Percentiles rank a stretch among this genome's conserved stretches.
These are phyloP conservation scores for Arabis alpina DNA, from an alignment of 345 rosid species.

Conservation along the genomic window DNA sequence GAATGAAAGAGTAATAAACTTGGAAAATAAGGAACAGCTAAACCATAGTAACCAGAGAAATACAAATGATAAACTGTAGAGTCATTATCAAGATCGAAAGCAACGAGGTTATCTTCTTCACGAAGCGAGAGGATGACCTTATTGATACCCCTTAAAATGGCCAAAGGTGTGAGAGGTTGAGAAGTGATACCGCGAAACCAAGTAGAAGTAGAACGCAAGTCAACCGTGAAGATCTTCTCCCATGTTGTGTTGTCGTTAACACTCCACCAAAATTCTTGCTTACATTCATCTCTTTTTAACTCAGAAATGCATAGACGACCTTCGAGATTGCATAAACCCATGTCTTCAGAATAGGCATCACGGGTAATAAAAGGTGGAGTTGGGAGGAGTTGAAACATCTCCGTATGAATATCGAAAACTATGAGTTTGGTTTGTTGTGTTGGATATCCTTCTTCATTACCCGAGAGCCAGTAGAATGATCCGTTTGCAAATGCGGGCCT, in stretches of 20 bases:
- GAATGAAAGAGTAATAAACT: constrained; percentile 9
- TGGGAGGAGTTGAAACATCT: constrained; percentile 12
- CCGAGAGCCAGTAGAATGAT: constrained; percentile 27
- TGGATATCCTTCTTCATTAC: not conserved
- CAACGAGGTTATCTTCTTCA: not conserved
- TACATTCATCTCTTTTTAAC: constrained; percentile 8
- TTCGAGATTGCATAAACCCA: no score
- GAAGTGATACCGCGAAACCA: constrained; percentile 4
- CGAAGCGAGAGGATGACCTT: constrained; percentile 15
- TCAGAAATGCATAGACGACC: constrained; percentile 9
- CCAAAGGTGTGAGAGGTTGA: constrained; percentile 3
- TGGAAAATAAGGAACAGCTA: constrained; percentile 23
- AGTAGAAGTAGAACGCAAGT: not conserved
- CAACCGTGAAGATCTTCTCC: constrained; percentile 15
- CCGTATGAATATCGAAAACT: constrained; percentile 17
- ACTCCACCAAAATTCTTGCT: constrained; percentile 19
- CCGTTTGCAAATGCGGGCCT: constrained; percentile 31
- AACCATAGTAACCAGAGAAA: not conserved
- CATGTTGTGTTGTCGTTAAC: constrained; percentile 1
- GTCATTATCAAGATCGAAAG: constrained; percentile 14
- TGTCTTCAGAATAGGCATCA: no score
- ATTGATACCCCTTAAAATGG: not conserved
- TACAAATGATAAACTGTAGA: constrained; percentile 19
- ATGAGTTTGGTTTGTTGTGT: constrained; percentile 7
- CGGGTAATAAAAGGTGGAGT: not conserved